Evolutionary conservation across 2,329 filamentous ascomycete genomes (phyloP), one percentile per base, ranked within the genome.

Genomic region (Penicillium sp.): DNA sequence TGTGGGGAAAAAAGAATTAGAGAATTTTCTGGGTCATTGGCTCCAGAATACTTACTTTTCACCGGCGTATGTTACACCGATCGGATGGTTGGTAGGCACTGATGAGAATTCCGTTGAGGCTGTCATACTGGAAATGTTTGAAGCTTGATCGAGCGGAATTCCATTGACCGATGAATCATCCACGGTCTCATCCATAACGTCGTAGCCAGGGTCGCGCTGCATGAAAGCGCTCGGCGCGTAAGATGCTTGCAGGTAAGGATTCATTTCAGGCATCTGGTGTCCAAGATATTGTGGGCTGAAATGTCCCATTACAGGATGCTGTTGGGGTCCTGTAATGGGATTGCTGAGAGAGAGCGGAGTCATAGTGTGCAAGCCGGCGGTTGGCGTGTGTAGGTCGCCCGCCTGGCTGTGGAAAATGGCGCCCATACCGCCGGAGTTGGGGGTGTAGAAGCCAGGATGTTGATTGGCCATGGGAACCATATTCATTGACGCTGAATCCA

Each of bases 301-400:
- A 53, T 82, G 86, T 31, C 87, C 77, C 63, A 95, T 84, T 31
- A 85, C 76, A 66, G 82, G 48, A 88, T 26, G 81, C 72, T 48
- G 84, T 75, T 88, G 79, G 26, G 81, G 78, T 51, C 84, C 84
- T 61, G 89, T 83, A 4, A 89, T 86, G 3, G 87, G 69, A 56
- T 77, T 84, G n/a, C 90, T 86, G 73, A 96, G 83, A 14, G 91
- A 93, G 35, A 97, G 77, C 7, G 93, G 91, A 8, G 91, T 96
- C 24, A 86, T 86, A 79, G 95, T 84, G 44, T 88, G 86, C 60
- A 93, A 80, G 41, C 84, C 84, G 67, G 93, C 80, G 31, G 84
- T 87, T 4, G 92, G 91, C 2, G 92, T 96, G 73, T 96, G 91
- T 55, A 97, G 81, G 74, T 96, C 92, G 50, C 91, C 90, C 37